Evolutionary conservation across 2,329 filamentous ascomycete species (phyloP).

Genomic region (Penicillium sp.): DNA sequence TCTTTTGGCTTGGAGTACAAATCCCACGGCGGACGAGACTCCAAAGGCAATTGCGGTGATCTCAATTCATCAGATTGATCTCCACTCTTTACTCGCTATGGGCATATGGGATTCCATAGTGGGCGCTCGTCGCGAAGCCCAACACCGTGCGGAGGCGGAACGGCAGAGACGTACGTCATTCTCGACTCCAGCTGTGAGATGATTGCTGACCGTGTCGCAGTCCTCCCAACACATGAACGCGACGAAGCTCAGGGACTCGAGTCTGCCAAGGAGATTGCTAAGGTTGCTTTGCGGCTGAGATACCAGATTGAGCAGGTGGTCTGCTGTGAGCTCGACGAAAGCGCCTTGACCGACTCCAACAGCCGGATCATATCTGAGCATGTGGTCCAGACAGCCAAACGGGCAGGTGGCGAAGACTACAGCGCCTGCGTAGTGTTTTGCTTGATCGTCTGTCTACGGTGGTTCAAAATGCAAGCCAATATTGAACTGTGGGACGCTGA

Average conservation of each 20-base stretch:
- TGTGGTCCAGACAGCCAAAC: conserved; percentile 73
- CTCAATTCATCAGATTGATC: background rate
- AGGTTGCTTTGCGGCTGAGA: conserved; percentile 80
- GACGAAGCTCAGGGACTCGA: conserved; percentile 56
- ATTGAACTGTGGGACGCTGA: conserved; percentile 89
- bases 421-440: conserved; percentile 77
- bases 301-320: conserved; percentile 85
- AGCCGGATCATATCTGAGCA: conserved; percentile 75
- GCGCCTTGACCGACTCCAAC: conserved; percentile 69
- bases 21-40: too few relatives aligned
- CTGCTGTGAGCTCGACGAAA: conserved; percentile 80
- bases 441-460: conserved; percentile 65
- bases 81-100: conserved; percentile 22
- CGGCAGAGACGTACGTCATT: conserved; percentile 37
- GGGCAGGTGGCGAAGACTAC: conserved; percentile 72
- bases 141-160: conserved; percentile 33
- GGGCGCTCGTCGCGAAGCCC: conserved; percentile 20
- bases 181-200: conserved; percentile 4
- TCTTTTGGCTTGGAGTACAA: too few relatives aligned
- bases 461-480: conserved; percentile 73
- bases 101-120: conserved; percentile 36
- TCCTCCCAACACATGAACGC: conserved; percentile 37
- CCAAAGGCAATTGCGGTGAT: too few relatives aligned
- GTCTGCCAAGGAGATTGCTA: conserved; percentile 74
- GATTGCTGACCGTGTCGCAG: conserved; percentile 21